These are phyloP conservation scores for Plasmodium relictum DNA, from an alignment of 169 alveolate genomes.

Conservation along the genomic window DNA sequence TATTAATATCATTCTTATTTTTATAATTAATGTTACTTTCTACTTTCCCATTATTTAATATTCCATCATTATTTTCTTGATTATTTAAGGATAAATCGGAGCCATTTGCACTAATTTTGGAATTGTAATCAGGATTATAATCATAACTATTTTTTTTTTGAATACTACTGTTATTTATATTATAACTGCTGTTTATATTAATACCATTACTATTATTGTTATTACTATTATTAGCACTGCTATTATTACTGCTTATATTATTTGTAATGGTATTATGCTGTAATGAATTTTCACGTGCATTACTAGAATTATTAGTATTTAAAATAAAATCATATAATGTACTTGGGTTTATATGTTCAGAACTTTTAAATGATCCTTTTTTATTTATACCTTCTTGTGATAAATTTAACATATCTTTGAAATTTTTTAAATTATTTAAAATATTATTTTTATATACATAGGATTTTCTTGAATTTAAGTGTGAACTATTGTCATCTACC, in stretches of 20 bases:
- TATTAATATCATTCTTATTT: neutral
- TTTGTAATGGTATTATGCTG: constrained; percentile 3
- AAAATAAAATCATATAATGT: constrained; percentile 61
- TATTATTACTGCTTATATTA: constrained; percentile 1
- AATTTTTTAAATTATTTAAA: constrained; percentile 35
- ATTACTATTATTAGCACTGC: constrained; percentile 12
- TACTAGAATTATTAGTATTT: constrained; percentile 39
- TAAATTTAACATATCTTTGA: constrained; percentile 45
- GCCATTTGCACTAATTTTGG: constrained; percentile 40
- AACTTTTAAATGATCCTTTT: constrained; percentile 20
- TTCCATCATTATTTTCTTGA: constrained; percentile 26
- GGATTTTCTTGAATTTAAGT: constrained; percentile 19
- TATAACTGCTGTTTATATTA: constrained; percentile 4
- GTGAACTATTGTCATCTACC: constrained; percentile 22
- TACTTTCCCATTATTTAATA: constrained; percentile 5
- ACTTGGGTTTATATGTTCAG: constrained; percentile 41
- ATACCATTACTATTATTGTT: constrained; percentile 1
- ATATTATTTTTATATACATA: constrained; percentile 15
- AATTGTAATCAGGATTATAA: constrained; percentile 45
- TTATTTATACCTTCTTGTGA: constrained; percentile 54
- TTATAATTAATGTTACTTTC: neutral
- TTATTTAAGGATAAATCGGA: constrained; percentile 49
- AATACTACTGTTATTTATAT: neutral
- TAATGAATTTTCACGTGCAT: constrained; percentile 29
- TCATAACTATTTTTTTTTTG: constrained; percentile 54